Conservation (phyloP, 2,329 filamentous ascomycete species). For the Colletotrichum liaoningense region DNA sequence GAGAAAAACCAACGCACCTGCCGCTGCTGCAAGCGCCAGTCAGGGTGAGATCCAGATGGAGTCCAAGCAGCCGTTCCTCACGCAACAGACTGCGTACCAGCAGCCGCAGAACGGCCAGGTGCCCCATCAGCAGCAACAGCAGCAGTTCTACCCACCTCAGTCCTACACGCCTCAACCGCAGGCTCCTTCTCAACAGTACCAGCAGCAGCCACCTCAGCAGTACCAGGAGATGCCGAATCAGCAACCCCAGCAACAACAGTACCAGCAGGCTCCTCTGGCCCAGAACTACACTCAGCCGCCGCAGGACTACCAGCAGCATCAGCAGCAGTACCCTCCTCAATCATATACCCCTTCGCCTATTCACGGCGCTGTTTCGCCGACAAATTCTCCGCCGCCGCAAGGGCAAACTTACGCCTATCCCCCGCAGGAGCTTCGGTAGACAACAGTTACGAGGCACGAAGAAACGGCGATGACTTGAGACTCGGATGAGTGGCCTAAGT, state of each 20-base stretch:
- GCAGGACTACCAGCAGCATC: slow-evolving; percentile 15
- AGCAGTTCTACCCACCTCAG: slow-evolving; percentile 15
- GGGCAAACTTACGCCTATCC: slow-evolving; percentile 13
- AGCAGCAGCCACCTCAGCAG: slow-evolving; percentile 18
- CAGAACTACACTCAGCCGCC: slow-evolving; percentile 12
- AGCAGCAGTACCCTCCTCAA: slow-evolving; percentile 17
- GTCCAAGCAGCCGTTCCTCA: slow-evolving; percentile 31
- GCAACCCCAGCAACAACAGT: slow-evolving; percentile 11
- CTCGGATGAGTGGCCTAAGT: neutral
- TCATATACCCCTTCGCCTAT: slow-evolving; percentile 19
- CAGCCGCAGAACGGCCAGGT: slow-evolving; percentile 37
- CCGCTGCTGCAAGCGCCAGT: slow-evolving; percentile 19
- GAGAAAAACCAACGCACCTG: slow-evolving; percentile 45
- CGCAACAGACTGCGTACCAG: slow-evolving; percentile 38
- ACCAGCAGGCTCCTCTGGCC: neutral
- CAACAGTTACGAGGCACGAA: neutral
- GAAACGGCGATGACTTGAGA: neutral
- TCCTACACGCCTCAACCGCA: neutral
- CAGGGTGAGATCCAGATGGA: slow-evolving; percentile 49
- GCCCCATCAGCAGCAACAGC: slow-evolving; percentile 21
- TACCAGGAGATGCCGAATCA: slow-evolving; percentile 12
- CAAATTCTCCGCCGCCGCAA: slow-evolving; percentile 21
- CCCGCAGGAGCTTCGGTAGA: slow-evolving; percentile 25
- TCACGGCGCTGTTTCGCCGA: slow-evolving; percentile 11
- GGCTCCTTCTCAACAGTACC: slow-evolving; percentile 1